Base-by-base conservation (phyloP, 2,329 filamentous ascomycete genomes). In the Calonectria pauciramosa region DNA sequence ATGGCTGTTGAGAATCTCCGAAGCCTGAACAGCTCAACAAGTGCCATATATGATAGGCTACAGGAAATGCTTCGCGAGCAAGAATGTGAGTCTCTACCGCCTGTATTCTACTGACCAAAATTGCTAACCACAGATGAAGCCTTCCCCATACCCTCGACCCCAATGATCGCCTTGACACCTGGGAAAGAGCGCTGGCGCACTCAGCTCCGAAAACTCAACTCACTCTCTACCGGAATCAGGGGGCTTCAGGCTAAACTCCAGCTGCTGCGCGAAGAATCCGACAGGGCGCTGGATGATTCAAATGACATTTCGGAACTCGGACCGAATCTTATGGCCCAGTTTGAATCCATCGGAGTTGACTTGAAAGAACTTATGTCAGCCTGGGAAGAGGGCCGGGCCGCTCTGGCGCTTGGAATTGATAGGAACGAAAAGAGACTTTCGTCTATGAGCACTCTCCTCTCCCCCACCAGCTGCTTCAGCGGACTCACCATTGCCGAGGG, bases 191-290 rank as follows among this genome's bases (percentile, higher is more conserved):
- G 95, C 74, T 93, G 96, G 88, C 94, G 96, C 71, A 93, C 94
- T 70, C 96, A 98, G 83, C 91, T 98, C 72, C 93, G 95, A 74
- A 96, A 98, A 82, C 91, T 99, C 52, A 95, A 95, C 81, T 94
- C 94, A 1, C 89, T 99, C 41, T 98, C 96, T 0, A 95, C 96
- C 70, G 96, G 96, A 20, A 98, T 99, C 75, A 93, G 96, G 34
- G 95, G 95, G 14, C 89, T 99, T 64, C 96, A 99, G 85, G 97
- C 97, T 44, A 99, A 99, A 85, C 92, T 99, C 87, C 96, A 97
- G 74, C 89, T 99, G 10, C 87, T 99, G 70, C 93, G 95, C 65
- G 97, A 99, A 84, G 96, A 98, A 84, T 97, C 96, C 0, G 95
- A 95, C 82, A 91, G 91, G 74, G 92, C 92, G 54, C 86, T 98